Conservation (phyloP, 306 rosid genomes). For the Lagenaria siceraria region DNA sequence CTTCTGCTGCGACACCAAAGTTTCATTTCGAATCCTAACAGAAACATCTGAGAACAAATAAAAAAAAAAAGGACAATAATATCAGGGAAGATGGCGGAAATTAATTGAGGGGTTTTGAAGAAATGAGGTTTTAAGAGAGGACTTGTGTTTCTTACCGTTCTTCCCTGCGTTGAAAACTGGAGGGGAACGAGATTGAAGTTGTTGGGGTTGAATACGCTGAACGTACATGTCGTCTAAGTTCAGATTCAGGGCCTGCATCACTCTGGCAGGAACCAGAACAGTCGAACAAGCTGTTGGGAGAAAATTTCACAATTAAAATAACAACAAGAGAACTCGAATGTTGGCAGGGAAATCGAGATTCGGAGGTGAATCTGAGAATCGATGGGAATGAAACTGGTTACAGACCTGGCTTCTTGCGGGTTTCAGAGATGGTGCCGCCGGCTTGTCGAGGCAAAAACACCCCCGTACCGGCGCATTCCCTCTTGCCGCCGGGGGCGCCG, state of each 20-base stretch:
- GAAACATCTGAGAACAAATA: slow-evolving; percentile 14
- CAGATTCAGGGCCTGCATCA: slow-evolving; percentile 49
- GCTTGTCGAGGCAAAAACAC: slow-evolving; percentile 48
- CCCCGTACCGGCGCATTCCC: slow-evolving; percentile 46
- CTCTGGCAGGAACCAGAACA: slow-evolving; percentile 52
- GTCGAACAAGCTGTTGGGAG: slow-evolving; percentile 32
- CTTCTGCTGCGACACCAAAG: slow-evolving; percentile 21
- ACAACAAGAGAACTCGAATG: background rate
- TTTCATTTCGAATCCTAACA: background rate
- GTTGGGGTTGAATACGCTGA: slow-evolving; percentile 15
- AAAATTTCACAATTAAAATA: background rate
- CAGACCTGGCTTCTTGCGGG: slow-evolving; percentile 30
- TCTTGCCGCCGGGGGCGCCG: slow-evolving; percentile 11
- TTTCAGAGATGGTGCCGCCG: slow-evolving; percentile 1
- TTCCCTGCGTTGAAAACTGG: slow-evolving; percentile 14
- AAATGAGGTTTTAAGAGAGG: background rate
- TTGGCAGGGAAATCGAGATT: background rate
- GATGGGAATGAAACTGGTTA: background rate
- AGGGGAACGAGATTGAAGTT: slow-evolving; percentile 19
- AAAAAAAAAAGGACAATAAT: background rate
- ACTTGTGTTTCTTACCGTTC: slow-evolving; percentile 24
- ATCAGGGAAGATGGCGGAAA: no score
- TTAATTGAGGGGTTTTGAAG: background rate
- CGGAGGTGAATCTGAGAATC: background rate
- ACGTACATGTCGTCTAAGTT: slow-evolving; percentile 23